Percentiles rank a stretch among this genome's conserved stretches.
Conservation (phyloP, 169 alveolate genomes). For the Perkinsus marinus region DNA sequence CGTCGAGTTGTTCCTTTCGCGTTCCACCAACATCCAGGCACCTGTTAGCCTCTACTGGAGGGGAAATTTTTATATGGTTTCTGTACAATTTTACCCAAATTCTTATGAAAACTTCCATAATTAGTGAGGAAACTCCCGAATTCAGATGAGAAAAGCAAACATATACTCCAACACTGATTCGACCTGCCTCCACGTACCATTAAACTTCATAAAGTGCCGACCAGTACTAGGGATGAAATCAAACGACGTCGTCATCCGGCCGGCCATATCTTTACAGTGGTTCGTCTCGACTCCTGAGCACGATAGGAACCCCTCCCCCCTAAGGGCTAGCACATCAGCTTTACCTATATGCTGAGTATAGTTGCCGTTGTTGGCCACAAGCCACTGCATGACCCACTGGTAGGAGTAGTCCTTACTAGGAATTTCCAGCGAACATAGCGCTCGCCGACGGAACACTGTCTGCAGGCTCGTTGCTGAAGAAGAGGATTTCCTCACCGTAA, state of each 20-base stretch:
- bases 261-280: slow-evolving; percentile 16
- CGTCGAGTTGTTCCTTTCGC: background rate
- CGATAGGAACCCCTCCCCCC: slow-evolving; percentile 13
- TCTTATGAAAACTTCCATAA: too few species aligned
- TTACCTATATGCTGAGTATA: slow-evolving; percentile 18
- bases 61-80: too few species aligned
- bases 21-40: background rate
- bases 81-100: too few species aligned
- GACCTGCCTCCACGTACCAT: background rate
- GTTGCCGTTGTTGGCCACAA: slow-evolving; percentile 27
- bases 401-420: slow-evolving; percentile 44
- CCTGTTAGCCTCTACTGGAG: too few species aligned
- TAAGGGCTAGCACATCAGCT: too few species aligned
- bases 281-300: slow-evolving; percentile 23
- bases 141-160: too few species aligned
- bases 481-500: background rate
- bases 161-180: too few species aligned
- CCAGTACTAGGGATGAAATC: slow-evolving; percentile 27
- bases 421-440: slow-evolving; percentile 32
- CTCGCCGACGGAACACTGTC: slow-evolving; percentile 15
- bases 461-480: slow-evolving; percentile 14
- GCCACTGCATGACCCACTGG: slow-evolving; percentile 49
- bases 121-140: background rate
- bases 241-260: slow-evolving; percentile 13
- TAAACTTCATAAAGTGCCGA: background rate